Evolutionary conservation across 257 asterid genomes (phyloP), one percentile per base, ranked within the genome.

Genomic region (Coffea eugenioides): DNA sequence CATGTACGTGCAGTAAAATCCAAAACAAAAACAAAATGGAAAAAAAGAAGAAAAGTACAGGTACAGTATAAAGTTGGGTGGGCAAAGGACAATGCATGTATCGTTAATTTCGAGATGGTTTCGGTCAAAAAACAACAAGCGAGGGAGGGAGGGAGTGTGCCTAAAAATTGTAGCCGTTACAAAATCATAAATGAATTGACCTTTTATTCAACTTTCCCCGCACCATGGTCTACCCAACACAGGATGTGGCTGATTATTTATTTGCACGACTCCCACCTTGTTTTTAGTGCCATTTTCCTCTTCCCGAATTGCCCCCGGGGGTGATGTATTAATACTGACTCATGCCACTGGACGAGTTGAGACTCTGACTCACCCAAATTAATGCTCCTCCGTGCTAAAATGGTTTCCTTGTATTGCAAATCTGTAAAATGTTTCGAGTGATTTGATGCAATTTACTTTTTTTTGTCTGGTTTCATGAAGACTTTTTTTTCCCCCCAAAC

Each of bases 91-190:
- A 39, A 39, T 39, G 43, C 1, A 2, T 66, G 16, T 1, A 27
- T 31, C 20, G 71, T 46, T 13, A 67, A 67, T 6, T 34, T 34
- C 71, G 8, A 66, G 71, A 66, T 27, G 52, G 73, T 16, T 69
- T 16, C 8, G 6, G 79, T 76, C 61, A 67, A 77, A 45, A 36
- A 34, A 36, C 15, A 4, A 48, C 27, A 54, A 8, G 11, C 10
- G n/a, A n/a, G n/a, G n/a, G 0, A 8, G 25, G 15, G 23, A 3
- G 36, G 18, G 8, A 31, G 39, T 36, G 56, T 21, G 27, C 34
- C 39, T 18, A 16, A 52, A 59, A 69, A 69, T 46, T 77, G 31
- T 81, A 81, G 78, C 84, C 84, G 81, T 75, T 81, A 69, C 73
- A 59, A 25, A 39, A 8, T 62, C 46, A 39, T 41, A 68, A 73